Evolutionary conservation across 805 yeast species (phyloP).

Genomic region (Candida cerambycidarum): DNA sequence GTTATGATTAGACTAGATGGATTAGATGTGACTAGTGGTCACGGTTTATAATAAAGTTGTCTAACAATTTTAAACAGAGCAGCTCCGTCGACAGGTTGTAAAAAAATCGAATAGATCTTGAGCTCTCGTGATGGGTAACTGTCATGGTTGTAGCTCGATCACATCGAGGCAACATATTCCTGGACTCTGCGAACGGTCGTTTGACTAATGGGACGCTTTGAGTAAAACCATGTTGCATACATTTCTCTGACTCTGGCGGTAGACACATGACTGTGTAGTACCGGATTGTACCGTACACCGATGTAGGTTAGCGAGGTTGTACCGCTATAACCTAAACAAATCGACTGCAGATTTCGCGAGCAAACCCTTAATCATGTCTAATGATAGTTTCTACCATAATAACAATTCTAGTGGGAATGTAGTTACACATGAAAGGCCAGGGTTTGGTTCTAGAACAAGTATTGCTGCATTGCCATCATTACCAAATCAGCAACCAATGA

Average conservation of each 20-base stretch:
- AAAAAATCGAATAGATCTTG: slow-evolving; percentile 65
- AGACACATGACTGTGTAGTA: too few species aligned
- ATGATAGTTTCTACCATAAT: slow-evolving; percentile 2
- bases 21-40: background rate
- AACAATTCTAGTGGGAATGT: slow-evolving; percentile 7
- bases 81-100: slow-evolving; percentile 99
- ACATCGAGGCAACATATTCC: slow-evolving; percentile 95
- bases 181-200: slow-evolving; percentile 93
- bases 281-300: too few species aligned
- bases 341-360: too few species aligned
- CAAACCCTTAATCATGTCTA: slow-evolving; percentile 1
- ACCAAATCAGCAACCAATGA: slow-evolving; percentile 8
- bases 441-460: slow-evolving; percentile 14
- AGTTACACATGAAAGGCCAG: slow-evolving; percentile 11
- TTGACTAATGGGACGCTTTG: slow-evolving; percentile 89
- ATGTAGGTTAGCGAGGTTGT: too few species aligned
- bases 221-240: slow-evolving; percentile 99
- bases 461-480: slow-evolving; percentile 16
- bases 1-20: slow-evolving; percentile 3
- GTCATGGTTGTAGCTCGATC: slow-evolving; percentile 59
- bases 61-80: slow-evolving; percentile 61
- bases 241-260: slow-evolving; percentile 36
- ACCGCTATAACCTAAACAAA: too few species aligned
- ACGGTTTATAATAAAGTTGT: slow-evolving; percentile 4
- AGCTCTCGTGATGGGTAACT: slow-evolving; percentile 43